Base-by-base conservation (phyloP, 192 early-diverging fungal species). In the Entrophospora sp. region DNA sequence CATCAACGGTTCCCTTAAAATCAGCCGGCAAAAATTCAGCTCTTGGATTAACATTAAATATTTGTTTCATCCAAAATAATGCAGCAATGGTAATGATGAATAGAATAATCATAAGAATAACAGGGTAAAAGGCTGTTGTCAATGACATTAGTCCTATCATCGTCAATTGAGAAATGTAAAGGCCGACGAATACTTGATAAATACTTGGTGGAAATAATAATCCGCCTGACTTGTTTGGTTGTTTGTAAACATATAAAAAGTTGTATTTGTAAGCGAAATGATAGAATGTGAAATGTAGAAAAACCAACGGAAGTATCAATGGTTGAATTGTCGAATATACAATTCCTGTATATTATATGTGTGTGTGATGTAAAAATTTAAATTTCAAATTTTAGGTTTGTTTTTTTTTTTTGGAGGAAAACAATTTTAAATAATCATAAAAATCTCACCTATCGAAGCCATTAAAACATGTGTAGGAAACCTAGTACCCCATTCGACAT, bases 261-360 rank as follows among this genome's bases (percentile, higher is more conserved):
- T 91, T 87, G 74, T 96, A 90, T 0, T 79, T 69, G 69, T 90
- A 94, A 9, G 91, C 90, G 46, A 91, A 56, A 57, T 85, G 86
- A 27, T 81, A 83, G 18, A 93, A 65, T 9, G 72, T 75, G 71
- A 88, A 96, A 75, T 89, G 92, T 36, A 89, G 62, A 1, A 76
- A 69, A 0, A 89, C 85, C 60, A 96, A 88, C 18, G 91, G 80
- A 46, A 86, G 70, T 43, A 94, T 80, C 44, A 93, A 72, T 2
- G 94, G 94, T n/a, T 91, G 84, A 22, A 94, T 80, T 42, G 84
- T 81, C 31, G 81, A 80, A 69, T 93, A 96, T 5, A 86, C 75
- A n/a, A 92, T 63, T 8, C 94, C 94, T 62, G 85, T 75, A 25
- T 62, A 68, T 5, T n/a, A n/a, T n/a, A n/a, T n/a, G n/a, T n/a